Evolutionary conservation across 2,329 filamentous ascomycete genomes (phyloP), one percentile per base, ranked within the genome.

Genomic region (Colletotrichum somersetense): DNA sequence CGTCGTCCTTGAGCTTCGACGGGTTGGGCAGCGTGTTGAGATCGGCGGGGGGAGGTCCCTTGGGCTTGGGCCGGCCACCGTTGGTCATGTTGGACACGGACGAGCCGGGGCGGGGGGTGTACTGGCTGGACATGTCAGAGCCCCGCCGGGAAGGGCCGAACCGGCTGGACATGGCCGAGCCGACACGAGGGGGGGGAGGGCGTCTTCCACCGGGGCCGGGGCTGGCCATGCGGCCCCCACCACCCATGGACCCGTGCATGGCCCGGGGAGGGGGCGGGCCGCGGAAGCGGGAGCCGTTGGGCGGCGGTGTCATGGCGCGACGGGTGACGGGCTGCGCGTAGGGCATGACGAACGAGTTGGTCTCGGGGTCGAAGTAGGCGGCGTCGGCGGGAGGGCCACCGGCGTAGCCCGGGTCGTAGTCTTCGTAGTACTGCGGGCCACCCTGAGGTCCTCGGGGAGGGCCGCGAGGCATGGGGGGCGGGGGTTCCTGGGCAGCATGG

Each of bases 221-320:
- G 75, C 84, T 80, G 74, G 82, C 83, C 82, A 85, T 85, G 53
- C 83, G 68, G 33, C 72, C 61, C 20, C 85, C n/a, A 12, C 46
- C 46, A 23, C 46, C 83, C 71, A 88, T 81, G 5, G 87, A 88
- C 35, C 87, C 86, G 67, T 86, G 82, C 73, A 79, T 79, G 64
- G 79, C 81, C 11, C 84, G 83, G 50, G 82, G 84, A 61, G 79
- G 81, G 73, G 80, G 78, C 57, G 82, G 81, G 33, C 80, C 80
- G 4, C 84, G 82, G 78, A 84, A 82, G 58, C 87, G 81, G 62
- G 85, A 78, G 58, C 85, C 85, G 62, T 85, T 85, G 1, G 96
- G 95, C 23, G 96, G 96, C 64, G 96, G 96, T 26, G 96, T 98
- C 96, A 98, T 98, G 64, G 96, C 96, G 78, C 96, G 93, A 77